phyloP scores from a whole-genome alignment of 73 alveolate genomes.

The Effrenium voratum region DNA sequence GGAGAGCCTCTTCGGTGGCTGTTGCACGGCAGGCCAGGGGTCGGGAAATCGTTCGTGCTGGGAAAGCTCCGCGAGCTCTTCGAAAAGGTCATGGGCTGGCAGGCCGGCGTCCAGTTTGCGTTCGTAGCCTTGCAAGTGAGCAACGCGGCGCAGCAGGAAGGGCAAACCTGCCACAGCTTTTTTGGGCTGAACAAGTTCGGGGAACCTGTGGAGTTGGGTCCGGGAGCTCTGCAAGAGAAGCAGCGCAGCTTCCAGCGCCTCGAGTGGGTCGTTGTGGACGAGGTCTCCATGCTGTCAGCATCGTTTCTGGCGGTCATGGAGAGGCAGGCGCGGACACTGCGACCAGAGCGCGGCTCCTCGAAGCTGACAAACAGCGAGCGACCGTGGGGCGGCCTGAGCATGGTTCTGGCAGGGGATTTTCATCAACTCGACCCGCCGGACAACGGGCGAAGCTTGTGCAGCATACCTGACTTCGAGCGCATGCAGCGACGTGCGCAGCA shows the following conservation, averaged over 20 bases:
- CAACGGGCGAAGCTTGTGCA: neutral
- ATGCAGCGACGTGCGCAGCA: neutral
- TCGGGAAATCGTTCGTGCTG: neutral
- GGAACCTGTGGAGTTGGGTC: conserved; percentile 1
- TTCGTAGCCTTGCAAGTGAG: neutral
- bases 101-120: neutral
- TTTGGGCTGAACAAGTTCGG: neutral
- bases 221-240: neutral
- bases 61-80: neutral
- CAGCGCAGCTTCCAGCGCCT: neutral
- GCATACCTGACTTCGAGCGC: neutral
- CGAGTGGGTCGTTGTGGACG: neutral
- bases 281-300: neutral
- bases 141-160: neutral
- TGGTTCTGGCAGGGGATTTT: neutral
- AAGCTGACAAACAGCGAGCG: neutral
- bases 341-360: neutral
- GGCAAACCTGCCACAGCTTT: neutral
- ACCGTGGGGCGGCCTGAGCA: neutral
- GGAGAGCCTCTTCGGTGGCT: neutral
- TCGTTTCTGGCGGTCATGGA: neutral
- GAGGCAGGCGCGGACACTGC: neutral
- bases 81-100: neutral
- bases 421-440: conserved; percentile 28
- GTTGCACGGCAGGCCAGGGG: neutral